These are phyloP conservation scores for Coniosporium tulheliwenetii DNA, from an alignment of 2,329 filamentous ascomycete species.

Conservation along the genomic window DNA sequence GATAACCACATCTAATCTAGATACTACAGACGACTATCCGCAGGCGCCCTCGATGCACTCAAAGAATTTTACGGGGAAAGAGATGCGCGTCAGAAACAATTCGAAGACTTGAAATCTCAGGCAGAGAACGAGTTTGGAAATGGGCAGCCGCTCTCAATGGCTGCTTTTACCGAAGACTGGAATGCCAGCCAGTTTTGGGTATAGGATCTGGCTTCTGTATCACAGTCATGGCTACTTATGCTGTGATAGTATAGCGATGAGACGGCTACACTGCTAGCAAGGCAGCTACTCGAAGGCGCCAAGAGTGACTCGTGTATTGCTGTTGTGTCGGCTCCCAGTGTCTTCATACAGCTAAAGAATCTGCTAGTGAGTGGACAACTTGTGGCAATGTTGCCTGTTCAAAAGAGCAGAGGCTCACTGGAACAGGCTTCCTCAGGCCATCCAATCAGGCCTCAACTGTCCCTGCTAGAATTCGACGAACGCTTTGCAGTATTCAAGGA, in stretches of 20 bases:
- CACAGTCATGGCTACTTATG: not conserved
- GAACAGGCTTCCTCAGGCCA: not conserved
- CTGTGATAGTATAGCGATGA: constrained; percentile 48
- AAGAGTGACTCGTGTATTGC: constrained; percentile 44
- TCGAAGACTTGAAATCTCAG: constrained; percentile 49
- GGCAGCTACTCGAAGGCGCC: constrained; percentile 47
- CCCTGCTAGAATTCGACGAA: constrained; percentile 56
- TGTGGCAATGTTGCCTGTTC: no score
- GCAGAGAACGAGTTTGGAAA: constrained; percentile 39
- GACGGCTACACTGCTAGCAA: constrained; percentile 49
- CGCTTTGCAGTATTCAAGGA: constrained; percentile 61
- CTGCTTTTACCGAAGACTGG: constrained; percentile 66
- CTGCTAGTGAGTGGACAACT: constrained; percentile 33
- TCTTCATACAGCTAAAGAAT: constrained; percentile 63
- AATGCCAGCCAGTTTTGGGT: constrained; percentile 77
- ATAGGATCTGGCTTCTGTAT: no score
- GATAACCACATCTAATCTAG: no score
- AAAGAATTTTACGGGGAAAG: constrained; percentile 60
- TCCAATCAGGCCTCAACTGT: not conserved
- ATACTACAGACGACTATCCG: constrained; percentile 42
- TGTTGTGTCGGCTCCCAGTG: constrained; percentile 60
- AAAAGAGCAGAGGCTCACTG: no score
- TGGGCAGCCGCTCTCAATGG: constrained; percentile 39
- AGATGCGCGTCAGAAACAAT: constrained; percentile 48
- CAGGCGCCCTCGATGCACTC: constrained; percentile 50